phyloP scores from a whole-genome alignment of 1,284 basidiomycete species.

The Pseudozyma sp. region DNA sequence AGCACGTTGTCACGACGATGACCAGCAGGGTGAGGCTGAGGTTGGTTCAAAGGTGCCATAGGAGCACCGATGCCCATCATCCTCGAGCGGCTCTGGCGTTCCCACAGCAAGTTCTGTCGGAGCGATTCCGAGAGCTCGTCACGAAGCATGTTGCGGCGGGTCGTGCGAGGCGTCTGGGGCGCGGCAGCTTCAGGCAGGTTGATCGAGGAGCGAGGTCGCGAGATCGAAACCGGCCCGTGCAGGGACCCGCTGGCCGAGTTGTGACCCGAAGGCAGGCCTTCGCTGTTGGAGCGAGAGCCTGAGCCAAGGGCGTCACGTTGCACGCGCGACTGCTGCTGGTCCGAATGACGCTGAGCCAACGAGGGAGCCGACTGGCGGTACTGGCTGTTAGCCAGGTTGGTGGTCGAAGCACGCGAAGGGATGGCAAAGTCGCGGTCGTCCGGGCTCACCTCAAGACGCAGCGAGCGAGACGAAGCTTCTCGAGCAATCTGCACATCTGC shows the following conservation, averaged over 20 bases:
- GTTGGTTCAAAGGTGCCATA: conserved; percentile 24
- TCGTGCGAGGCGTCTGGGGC: conserved; percentile 85
- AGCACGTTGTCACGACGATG: conserved; percentile 49
- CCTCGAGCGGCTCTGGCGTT: conserved; percentile 72
- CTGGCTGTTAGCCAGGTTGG: conserved; percentile 33
- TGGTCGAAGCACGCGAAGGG: conserved; percentile 29
- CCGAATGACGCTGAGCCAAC: conserved; percentile 41
- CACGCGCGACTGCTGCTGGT: conserved; percentile 23
- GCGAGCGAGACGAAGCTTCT: conserved; percentile 40
- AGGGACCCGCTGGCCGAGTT: conserved; percentile 16
- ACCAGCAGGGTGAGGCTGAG: conserved; percentile 10
- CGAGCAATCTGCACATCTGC: conserved; percentile 30
- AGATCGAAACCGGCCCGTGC: conserved; percentile 37
- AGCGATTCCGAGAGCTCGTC: conserved; percentile 87
- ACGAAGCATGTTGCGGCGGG: conserved; percentile 82
- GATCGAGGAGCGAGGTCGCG: conserved; percentile 42
- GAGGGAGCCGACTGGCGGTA: conserved; percentile 39
- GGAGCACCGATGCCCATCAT: conserved; percentile 64
- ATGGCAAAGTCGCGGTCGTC: conserved; percentile 51
- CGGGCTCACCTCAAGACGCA: conserved; percentile 53
- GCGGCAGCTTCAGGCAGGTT: conserved; percentile 69
- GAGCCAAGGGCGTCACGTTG: conserved; percentile 35
- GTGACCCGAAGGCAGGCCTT: conserved; percentile 31
- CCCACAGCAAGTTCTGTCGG: conserved; percentile 84
- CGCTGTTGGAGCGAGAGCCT: conserved; percentile 52